A percentile compares a stretch with the other conserved stretches of the same genome.
Evolutionary conservation across 78 protist species (phyloP).

Genomic region (Dictyostelium firmibasis): DNA sequence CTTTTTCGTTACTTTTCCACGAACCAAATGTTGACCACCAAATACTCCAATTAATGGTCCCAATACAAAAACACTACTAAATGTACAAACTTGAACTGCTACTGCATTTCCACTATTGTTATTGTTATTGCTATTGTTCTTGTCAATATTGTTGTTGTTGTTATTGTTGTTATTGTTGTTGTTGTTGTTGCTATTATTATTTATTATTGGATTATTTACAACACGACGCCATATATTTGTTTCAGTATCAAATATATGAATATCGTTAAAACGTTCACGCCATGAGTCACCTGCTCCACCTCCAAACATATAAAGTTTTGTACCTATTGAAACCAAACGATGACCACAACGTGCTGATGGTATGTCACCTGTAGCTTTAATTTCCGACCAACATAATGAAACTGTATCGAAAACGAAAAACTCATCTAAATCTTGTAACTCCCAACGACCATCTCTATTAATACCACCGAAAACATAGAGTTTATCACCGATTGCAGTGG

Average conservation of each 20-base stretch:
- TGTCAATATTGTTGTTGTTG: not conserved
- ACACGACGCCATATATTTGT: conserved; percentile 60
- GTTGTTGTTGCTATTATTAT: not conserved
- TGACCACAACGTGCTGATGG: conserved; percentile 84
- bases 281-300: conserved; percentile 83
- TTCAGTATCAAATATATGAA: conserved; percentile 71
- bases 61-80: conserved; percentile 52
- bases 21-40: conserved; percentile 72
- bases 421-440: conserved; percentile 71
- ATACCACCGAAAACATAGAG: conserved; percentile 80
- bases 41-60: conserved; percentile 51
- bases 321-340: conserved; percentile 49
- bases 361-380: conserved; percentile 24
- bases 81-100: conserved; percentile 69
- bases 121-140: not conserved
- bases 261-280: conserved; percentile 55
- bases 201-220: not conserved
- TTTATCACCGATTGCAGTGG: conserved; percentile 50
- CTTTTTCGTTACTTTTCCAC: conserved; percentile 64
- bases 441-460: conserved; percentile 62
- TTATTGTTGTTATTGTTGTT: not conserved
- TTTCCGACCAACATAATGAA: conserved; percentile 39
- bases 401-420: conserved; percentile 59
- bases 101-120: not conserved
- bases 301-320: conserved; percentile 70